Evolutionary conservation across 2,329 filamentous ascomycete species (phyloP).

Genomic region (Botrytis aclada): DNA sequence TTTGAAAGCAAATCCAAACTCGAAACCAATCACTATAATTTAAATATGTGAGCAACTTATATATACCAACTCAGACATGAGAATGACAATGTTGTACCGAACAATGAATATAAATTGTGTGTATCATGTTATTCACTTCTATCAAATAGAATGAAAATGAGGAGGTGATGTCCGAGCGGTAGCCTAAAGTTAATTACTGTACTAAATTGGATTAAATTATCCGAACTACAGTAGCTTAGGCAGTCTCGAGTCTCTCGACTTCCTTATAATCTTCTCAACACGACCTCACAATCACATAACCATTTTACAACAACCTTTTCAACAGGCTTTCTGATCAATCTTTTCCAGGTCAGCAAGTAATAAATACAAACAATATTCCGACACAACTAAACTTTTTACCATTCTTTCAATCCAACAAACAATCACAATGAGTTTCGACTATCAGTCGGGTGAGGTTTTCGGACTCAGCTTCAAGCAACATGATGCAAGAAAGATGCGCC

Average conservation of each 20-base stretch:
- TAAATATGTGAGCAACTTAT: not conserved
- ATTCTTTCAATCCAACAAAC: not conserved
- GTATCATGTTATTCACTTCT: not conserved
- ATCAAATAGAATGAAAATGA: not conserved
- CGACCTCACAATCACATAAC: not conserved
- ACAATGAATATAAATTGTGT: not conserved
- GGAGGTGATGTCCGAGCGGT: not conserved
- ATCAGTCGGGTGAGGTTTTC: slow-evolving; percentile 21
- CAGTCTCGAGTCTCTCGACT: not conserved
- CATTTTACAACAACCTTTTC: not conserved
- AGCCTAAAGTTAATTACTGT: not conserved
- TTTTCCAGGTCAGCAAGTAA: not conserved
- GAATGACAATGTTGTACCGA: not conserved
- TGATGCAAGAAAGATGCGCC: slow-evolving; percentile 27
- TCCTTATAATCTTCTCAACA: not conserved
- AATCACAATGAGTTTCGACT: not conserved
- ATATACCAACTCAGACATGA: not conserved
- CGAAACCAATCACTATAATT: not conserved
- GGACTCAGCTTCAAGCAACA: slow-evolving; percentile 29
- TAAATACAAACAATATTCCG: no score
- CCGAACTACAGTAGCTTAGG: not conserved
- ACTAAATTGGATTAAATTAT: not conserved
- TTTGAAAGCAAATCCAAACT: not conserved
- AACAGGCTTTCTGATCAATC: not conserved
- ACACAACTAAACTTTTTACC: no score